phyloP scores from a whole-genome alignment of 108 stramenopile genomes.

The Nitzschia inconspicua region DNA sequence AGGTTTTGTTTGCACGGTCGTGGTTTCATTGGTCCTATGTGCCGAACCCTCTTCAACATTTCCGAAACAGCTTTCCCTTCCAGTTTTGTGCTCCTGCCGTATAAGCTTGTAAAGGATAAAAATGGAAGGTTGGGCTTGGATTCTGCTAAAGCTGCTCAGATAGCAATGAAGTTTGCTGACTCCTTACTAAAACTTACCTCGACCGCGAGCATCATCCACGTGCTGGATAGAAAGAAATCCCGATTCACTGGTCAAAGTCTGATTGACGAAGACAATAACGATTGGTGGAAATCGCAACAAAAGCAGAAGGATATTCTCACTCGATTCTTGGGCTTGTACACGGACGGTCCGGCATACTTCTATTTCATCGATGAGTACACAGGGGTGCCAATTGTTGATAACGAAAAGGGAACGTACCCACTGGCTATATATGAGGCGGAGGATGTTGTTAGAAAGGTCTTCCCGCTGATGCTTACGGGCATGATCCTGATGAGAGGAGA shows the following conservation, averaged over 20 bases:
- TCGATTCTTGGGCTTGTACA: conserved; percentile 30
- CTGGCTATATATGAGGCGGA: conserved; percentile 26
- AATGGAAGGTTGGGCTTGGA: conserved; percentile 38
- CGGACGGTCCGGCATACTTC: conserved; percentile 28
- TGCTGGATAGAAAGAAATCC: conserved; percentile 32
- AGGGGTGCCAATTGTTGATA: conserved; percentile 38
- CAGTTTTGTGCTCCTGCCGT: conserved; percentile 53
- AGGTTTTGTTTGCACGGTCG: conserved; percentile 12
- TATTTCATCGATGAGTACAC: conserved; percentile 52
- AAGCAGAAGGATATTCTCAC: conserved; percentile 8
- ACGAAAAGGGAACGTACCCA: conserved; percentile 23
- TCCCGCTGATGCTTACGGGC: conserved; percentile 52
- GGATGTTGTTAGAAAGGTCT: conserved; percentile 28
- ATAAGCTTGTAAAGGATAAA: conserved; percentile 32
- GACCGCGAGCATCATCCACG: conserved; percentile 27
- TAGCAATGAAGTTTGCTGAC: conserved; percentile 50
- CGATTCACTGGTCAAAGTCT: conserved; percentile 19
- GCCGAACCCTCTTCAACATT: conserved; percentile 43
- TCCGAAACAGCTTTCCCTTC: conserved; percentile 31
- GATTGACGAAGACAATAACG: conserved; percentile 8
- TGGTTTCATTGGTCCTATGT: conserved; percentile 32
- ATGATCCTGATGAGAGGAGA: conserved; percentile 57
- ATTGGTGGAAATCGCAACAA: conserved; percentile 10
- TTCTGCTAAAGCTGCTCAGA: conserved; percentile 22
- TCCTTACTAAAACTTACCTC: conserved; percentile 37